Conservation (phyloP, 805 yeast species). For the Kuraishia cidri region DNA sequence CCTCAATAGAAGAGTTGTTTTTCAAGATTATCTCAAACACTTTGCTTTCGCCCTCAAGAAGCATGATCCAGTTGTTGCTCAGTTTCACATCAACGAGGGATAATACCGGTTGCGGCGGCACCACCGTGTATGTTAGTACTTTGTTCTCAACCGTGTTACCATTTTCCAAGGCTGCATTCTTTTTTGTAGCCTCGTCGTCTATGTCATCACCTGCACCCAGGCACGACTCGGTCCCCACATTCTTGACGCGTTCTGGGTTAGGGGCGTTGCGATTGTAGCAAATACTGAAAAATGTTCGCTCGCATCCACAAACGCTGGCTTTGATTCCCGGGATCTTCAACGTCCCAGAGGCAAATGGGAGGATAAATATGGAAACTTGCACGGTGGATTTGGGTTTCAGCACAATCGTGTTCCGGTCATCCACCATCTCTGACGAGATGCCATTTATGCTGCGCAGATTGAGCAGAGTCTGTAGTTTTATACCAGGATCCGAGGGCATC, state of each 20-base stretch:
- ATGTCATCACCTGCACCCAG: too few relatives aligned
- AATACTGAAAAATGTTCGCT: slow-evolving; percentile 6
- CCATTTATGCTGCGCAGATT: too few relatives aligned
- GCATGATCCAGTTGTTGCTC: slow-evolving; percentile 61
- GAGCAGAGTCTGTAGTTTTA: slow-evolving; percentile 15
- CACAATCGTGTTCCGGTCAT: slow-evolving; percentile 11
- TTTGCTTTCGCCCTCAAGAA: slow-evolving; percentile 68
- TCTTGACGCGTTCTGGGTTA: too few relatives aligned
- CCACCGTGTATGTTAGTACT: slow-evolving; percentile 21
- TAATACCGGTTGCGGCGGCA: slow-evolving; percentile 53
- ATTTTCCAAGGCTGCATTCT: too few relatives aligned
- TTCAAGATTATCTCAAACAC: slow-evolving; percentile 39
- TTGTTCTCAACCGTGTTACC: too few relatives aligned
- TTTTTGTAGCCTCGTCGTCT: too few relatives aligned
- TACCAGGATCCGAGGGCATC: slow-evolving; percentile 11
- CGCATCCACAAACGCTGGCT: slow-evolving; percentile 43
- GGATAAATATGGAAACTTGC: slow-evolving; percentile 32
- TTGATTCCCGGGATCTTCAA: slow-evolving; percentile 41
- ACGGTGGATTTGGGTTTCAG: slow-evolving; percentile 28
- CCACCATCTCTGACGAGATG: too few relatives aligned
- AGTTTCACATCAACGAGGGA: slow-evolving; percentile 41
- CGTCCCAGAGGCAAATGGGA: slow-evolving; percentile 39
- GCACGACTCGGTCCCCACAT: too few relatives aligned
- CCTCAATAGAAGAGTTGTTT: slow-evolving; percentile 49
- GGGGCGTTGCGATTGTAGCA: too few relatives aligned